A percentile compares a stretch with the other conserved stretches of the same genome.
phyloP scores from a whole-genome alignment of 345 rosid species.

The Syzygium jambos region DNA sequence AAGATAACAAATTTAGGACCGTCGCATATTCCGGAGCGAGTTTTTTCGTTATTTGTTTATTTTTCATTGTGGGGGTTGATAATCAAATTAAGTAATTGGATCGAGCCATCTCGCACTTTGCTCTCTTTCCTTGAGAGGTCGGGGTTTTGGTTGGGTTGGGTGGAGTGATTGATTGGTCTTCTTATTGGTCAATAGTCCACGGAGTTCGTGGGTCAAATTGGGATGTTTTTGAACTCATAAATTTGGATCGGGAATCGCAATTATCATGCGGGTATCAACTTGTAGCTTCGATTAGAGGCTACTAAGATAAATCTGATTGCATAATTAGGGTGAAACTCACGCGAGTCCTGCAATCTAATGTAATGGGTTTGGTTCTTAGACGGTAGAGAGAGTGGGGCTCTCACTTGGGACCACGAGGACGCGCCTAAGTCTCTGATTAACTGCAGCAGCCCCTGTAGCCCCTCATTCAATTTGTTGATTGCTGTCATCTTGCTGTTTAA shows the following conservation, averaged over 20 bases:
- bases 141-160: neutral
- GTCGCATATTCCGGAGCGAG: neutral
- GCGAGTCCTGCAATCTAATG: neutral
- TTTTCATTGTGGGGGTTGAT: neutral
- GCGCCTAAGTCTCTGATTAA: neutral
- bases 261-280: neutral
- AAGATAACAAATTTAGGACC: neutral
- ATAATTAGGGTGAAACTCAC: neutral
- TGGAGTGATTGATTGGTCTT: neutral
- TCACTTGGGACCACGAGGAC: neutral
- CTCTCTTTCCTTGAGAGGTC: neutral
- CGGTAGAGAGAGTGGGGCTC: neutral
- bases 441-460: neutral
- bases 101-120: neutral
- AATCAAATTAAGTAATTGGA: neutral
- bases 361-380: neutral
- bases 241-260: neutral
- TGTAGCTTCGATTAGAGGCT: neutral
- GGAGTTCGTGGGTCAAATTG: neutral
- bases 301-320: neutral
- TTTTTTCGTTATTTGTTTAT: neutral
- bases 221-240: neutral
- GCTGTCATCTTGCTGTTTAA: neutral
- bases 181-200: neutral
- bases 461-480: neutral